These are phyloP conservation scores for Cladophialophora exuberans DNA, from an alignment of 2,329 filamentous ascomycete genomes.

Conservation along the genomic window DNA sequence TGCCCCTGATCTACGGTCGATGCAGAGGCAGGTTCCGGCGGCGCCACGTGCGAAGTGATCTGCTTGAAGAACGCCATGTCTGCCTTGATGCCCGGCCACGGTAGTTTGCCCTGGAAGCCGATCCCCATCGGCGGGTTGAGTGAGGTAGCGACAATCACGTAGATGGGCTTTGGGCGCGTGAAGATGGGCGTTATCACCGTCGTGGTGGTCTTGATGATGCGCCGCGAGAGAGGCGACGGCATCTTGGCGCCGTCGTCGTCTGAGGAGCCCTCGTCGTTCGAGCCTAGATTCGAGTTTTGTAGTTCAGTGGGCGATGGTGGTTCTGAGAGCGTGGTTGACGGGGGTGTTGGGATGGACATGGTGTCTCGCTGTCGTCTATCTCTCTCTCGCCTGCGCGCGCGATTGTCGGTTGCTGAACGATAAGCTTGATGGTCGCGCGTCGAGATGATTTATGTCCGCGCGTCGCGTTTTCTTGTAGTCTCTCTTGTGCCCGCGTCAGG, in stretches of 20 bases:
- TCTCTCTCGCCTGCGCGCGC: not conserved
- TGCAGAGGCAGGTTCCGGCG: not conserved
- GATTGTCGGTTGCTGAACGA: too few species aligned
- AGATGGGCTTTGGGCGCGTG: slow-evolving; percentile 31
- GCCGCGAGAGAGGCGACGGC: slow-evolving; percentile 12
- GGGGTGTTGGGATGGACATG: slow-evolving; percentile 30
- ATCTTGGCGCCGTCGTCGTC: slow-evolving; percentile 7
- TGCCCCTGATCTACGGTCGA: too few species aligned
- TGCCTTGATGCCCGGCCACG: slow-evolving; percentile 84
- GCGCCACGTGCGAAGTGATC: slow-evolving; percentile 63
- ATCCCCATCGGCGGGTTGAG: slow-evolving; percentile 80
- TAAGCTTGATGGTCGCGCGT: too few species aligned
- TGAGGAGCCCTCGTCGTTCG: not conserved
- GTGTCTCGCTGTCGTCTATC: not conserved
- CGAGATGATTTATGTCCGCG: too few species aligned
- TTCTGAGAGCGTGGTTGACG: slow-evolving; percentile 27
- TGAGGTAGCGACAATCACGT: slow-evolving; percentile 58
- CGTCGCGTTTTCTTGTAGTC: too few species aligned
- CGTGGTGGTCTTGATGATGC: slow-evolving; percentile 29
- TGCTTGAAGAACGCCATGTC: slow-evolving; percentile 97
- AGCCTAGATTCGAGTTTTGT: slow-evolving; percentile 5
- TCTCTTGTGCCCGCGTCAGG: too few species aligned
- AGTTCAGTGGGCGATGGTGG: slow-evolving; percentile 33
- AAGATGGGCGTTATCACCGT: slow-evolving; percentile 24
- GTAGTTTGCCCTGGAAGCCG: slow-evolving; percentile 74